phyloP scores from a whole-genome alignment of 2,329 filamentous ascomycete genomes.

The Ophiocordyceps camponoti-leonardi region DNA sequence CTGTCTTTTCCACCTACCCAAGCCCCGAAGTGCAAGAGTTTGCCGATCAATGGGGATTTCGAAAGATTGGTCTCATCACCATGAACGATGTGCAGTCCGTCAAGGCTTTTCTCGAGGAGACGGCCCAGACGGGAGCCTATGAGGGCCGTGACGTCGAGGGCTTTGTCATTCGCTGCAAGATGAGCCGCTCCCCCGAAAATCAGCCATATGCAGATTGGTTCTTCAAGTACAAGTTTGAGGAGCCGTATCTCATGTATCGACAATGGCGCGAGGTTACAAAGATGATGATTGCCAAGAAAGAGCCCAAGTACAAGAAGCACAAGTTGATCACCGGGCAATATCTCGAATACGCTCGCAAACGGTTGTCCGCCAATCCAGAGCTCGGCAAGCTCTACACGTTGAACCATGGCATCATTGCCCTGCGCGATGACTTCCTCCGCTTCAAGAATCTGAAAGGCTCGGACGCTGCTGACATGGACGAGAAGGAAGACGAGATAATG shows the following conservation, averaged over 20 bases:
- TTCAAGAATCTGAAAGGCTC: slow-evolving; percentile 73
- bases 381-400: slow-evolving; percentile 57
- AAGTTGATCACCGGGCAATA: slow-evolving; percentile 82
- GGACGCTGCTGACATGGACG: slow-evolving; percentile 69
- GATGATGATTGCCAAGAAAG: slow-evolving; percentile 57
- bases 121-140: slow-evolving; percentile 78
- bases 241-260: slow-evolving; percentile 95
- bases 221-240: slow-evolving; percentile 99
- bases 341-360: slow-evolving; percentile 59
- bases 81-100: slow-evolving; percentile 61
- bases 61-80: slow-evolving; percentile 64
- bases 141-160: slow-evolving; percentile 88
- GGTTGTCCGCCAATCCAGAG: slow-evolving; percentile 49
- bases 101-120: slow-evolving; percentile 64
- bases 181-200: slow-evolving; percentile 29
- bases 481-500: slow-evolving; percentile 22
- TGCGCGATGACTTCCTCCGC: slow-evolving; percentile 74
- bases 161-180: slow-evolving; percentile 86
- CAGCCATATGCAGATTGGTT: slow-evolving; percentile 79
- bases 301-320: slow-evolving; percentile 74
- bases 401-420: slow-evolving; percentile 88
- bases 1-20: slow-evolving; percentile 76
- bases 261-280: slow-evolving; percentile 98
- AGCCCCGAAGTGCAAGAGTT: slow-evolving; percentile 73
- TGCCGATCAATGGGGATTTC: slow-evolving; percentile 85